A percentile compares a stretch with the other conserved stretches of the same genome.
These are phyloP conservation scores for Starmerella kuoi DNA, from an alignment of 805 yeast genomes.

Conservation along the genomic window DNA sequence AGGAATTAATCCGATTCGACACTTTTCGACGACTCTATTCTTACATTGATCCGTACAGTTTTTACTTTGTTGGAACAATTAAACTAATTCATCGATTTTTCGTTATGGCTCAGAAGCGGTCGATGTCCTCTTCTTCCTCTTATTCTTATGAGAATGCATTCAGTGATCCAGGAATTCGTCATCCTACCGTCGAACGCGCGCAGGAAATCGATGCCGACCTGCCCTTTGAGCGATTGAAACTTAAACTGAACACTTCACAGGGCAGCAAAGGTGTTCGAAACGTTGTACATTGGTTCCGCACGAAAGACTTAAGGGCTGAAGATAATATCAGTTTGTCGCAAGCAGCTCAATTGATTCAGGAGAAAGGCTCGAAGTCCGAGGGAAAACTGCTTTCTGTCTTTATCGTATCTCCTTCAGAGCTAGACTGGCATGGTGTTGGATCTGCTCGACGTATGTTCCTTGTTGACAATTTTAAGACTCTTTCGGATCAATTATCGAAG, in stretches of 20 bases:
- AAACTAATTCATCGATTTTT: too few species aligned
- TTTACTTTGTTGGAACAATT: too few species aligned
- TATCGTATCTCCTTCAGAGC: conserved; percentile 33
- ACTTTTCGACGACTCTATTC: too few species aligned
- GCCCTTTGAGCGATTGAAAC: conserved; percentile 14
- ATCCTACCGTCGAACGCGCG: conserved; percentile 18
- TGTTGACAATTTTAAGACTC: conserved; percentile 27
- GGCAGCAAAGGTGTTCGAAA: conserved; percentile 12
- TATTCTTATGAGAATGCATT: background rate
- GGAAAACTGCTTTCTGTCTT: conserved; percentile 31
- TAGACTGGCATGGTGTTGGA: conserved; percentile 35
- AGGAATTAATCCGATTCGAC: too few species aligned
- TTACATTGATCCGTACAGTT: too few species aligned
- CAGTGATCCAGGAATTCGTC: conserved; percentile 7
- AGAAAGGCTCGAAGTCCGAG: conserved; percentile 25
- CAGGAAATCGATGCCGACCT: conserved; percentile 14
- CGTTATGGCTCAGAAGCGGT: too few species aligned
- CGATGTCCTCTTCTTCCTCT: background rate
- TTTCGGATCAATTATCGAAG: conserved; percentile 27
- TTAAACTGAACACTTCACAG: background rate
- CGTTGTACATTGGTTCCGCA: conserved; percentile 36
- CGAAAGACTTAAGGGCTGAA: conserved; percentile 34
- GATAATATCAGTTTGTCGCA: conserved; percentile 36
- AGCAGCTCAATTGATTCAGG: conserved; percentile 29
- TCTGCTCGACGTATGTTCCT: conserved; percentile 35